A percentile compares a stretch with the other conserved stretches of the same genome.
Conservation (phyloP, 2,329 filamentous ascomycete species). For the Incumbomyces lentus region DNA sequence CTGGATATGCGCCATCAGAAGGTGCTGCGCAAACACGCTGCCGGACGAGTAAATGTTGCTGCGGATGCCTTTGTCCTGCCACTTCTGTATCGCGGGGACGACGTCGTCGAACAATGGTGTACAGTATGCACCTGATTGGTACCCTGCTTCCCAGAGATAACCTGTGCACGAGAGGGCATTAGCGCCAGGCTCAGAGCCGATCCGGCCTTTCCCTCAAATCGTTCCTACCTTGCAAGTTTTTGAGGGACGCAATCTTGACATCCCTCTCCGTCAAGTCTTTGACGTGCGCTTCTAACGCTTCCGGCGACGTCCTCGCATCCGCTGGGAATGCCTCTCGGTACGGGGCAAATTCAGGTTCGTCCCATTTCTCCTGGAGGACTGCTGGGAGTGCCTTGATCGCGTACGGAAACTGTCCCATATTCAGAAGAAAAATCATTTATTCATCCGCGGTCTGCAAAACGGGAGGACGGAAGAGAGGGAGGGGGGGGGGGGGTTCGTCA, state of each 20-base stretch:
- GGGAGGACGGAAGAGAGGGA: too few species aligned
- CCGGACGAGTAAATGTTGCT: slow-evolving; percentile 17
- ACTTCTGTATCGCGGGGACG: slow-evolving; percentile 7
- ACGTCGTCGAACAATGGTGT: slow-evolving; percentile 15
- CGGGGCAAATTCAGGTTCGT: slow-evolving; percentile 9
- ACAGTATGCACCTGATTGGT: slow-evolving; percentile 12
- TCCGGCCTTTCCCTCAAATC: too few species aligned
- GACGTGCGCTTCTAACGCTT: slow-evolving; percentile 12
- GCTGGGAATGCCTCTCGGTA: slow-evolving; percentile 15
- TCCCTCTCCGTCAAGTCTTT: slow-evolving; percentile 14
- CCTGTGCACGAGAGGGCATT: slow-evolving; percentile 7
- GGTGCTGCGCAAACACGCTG: slow-evolving; percentile 17
- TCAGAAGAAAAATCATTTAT: too few species aligned
- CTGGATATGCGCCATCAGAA: slow-evolving; percentile 16
- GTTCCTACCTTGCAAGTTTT: slow-evolving; percentile 16
- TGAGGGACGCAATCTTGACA: slow-evolving; percentile 17
- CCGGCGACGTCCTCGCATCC: slow-evolving; percentile 9
- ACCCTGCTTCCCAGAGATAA: slow-evolving; percentile 17
- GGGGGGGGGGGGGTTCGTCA: too few species aligned
- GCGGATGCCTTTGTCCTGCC: slow-evolving; percentile 4
- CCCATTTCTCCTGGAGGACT: slow-evolving; percentile 12
- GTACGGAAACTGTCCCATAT: slow-evolving; percentile 14
- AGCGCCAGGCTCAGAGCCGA: neutral
- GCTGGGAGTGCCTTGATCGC: slow-evolving; percentile 14
- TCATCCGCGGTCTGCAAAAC: too few species aligned